Conservation (phyloP, 2,329 filamentous ascomycete species). For the Cercospora zeae-maydis region DNA sequence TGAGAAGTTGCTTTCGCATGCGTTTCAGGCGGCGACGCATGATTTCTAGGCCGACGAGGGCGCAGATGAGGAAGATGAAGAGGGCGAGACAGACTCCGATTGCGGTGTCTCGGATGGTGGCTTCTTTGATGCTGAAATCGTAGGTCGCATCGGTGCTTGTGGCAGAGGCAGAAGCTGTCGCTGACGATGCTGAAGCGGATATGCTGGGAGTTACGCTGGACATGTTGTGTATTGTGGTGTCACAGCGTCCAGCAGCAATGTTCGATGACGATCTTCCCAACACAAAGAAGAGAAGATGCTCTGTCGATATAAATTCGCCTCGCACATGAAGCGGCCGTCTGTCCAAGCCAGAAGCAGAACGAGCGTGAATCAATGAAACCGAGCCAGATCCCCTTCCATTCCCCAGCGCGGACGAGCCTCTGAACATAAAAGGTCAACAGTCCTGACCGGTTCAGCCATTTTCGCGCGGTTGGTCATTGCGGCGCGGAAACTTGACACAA, state of each 20-base stretch:
- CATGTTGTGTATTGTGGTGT: background rate
- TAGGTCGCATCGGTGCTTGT: constrained; percentile 14
- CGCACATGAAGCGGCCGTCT: background rate
- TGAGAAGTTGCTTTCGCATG: constrained; percentile 7
- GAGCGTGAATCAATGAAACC: background rate
- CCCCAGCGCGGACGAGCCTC: background rate
- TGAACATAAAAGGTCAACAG: constrained; percentile 5
- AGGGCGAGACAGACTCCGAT: constrained; percentile 17
- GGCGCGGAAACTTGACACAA: constrained; percentile 8
- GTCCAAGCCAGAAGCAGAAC: background rate
- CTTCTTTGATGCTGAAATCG: constrained; percentile 17
- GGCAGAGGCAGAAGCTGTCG: background rate
- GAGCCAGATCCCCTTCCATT: background rate
- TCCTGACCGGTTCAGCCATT: constrained; percentile 2
- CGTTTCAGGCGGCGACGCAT: constrained; percentile 15
- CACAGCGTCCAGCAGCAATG: background rate
- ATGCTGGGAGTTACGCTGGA: background rate
- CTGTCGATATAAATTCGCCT: background rate
- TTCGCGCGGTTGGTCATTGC: constrained; percentile 9
- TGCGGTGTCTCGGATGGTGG: constrained; percentile 15
- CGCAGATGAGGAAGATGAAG: constrained; percentile 16
- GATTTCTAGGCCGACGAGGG: constrained; percentile 14
- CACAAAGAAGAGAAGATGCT: background rate
- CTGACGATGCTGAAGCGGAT: constrained; percentile 8
- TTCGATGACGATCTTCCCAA: background rate